Base-by-base conservation (phyloP, 331 rosid species). In the Acacia pycnantha region DNA sequence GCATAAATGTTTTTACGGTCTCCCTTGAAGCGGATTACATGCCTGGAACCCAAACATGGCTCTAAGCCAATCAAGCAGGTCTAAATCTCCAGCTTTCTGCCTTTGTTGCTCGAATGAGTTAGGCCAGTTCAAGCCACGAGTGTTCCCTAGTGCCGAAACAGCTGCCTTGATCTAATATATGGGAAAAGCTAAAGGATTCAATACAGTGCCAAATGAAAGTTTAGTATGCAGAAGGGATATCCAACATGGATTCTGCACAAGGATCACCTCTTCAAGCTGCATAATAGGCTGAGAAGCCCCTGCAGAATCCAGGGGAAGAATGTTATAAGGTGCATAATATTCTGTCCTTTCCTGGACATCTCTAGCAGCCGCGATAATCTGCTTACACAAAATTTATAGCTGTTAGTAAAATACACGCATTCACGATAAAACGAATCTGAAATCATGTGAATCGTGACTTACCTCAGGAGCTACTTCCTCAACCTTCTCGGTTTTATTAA, bases 101-200 rank as follows among this genome's bases (percentile, higher is more conserved):
- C 96, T 88, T 18, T 86, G 90, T 62, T 86, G 94, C 87, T 92
- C 99, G 31, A 88, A 90, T 58, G 97, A 53, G 89, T 74, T 79
- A 33, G 99, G 97, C 99, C 99, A 93, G 88, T 86, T 91, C 88
- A 95, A 84, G 87, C 98, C 98, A 77, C 90, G 94, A 70, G 97
- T 90, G 75, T 88, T 91, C 90, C 90, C 83, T 47, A 93, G 88
- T 47, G 94, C 97, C 79, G 90, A 88, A 81, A 92, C 97, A 76
- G 98, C 88, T 19, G 99, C 99, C 88, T 88, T 90, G 74, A 92
- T 90, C 99, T 95, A 83, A 81, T 79, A 75, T 27, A 75, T 31
- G 82, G 71, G 70, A 69, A 84, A 70, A 79, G 43, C 74, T 82
- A 62, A 81, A 77, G 70, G 81, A 33, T 53, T 84, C 77, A 88